Conservation (phyloP, 257 asterid species). For the Avicennia marina region DNA sequence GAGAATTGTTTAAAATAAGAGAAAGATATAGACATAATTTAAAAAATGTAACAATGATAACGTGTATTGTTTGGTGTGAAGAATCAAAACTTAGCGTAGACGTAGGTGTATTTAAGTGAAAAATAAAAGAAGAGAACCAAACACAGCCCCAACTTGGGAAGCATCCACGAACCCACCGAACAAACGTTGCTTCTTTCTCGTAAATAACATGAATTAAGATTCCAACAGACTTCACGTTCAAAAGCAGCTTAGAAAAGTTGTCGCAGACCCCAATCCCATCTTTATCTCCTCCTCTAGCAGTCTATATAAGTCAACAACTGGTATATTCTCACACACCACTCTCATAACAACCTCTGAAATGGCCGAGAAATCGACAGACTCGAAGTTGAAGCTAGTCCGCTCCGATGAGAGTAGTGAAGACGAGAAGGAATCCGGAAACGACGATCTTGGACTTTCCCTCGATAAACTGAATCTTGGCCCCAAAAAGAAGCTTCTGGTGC, state of each 20-base stretch:
- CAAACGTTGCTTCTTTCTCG: too few species aligned
- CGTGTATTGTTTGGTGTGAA: too few species aligned
- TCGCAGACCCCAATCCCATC: neutral
- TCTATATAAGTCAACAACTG: neutral
- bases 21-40: too few species aligned
- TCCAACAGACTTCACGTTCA: neutral
- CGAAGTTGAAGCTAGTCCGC: slow-evolving; percentile 22
- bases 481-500: slow-evolving; percentile 50
- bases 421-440: slow-evolving; percentile 8
- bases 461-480: slow-evolving; percentile 50
- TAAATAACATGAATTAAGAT: neutral
- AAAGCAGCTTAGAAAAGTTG: neutral
- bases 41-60: too few species aligned
- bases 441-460: slow-evolving; percentile 34
- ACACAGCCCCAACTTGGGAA: too few species aligned
- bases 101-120: too few species aligned
- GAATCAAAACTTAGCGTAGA: too few species aligned
- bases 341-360: slow-evolving; percentile 3
- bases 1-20: too few species aligned
- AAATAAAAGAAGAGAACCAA: too few species aligned
- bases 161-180: too few species aligned
- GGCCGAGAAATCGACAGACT: slow-evolving; percentile 19
- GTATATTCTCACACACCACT: neutral
- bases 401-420: slow-evolving; percentile 26
- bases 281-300: neutral